Evolutionary conservation across 805 yeast species (phyloP).

Genomic region (Aciculoconidium aculeatum): DNA sequence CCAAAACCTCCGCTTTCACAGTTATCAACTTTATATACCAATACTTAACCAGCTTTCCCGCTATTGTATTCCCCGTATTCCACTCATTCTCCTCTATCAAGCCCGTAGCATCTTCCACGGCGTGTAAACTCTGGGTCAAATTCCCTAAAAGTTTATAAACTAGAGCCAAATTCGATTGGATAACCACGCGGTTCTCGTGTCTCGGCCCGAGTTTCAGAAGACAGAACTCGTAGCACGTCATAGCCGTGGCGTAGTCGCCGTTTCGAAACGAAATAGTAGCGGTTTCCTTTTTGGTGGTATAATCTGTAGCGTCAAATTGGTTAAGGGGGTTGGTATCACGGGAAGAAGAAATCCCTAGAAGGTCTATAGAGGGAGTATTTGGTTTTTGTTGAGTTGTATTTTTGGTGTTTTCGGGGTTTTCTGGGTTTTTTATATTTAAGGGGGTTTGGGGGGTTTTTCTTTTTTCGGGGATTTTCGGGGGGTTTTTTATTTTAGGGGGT

Average conservation of each 20-base stretch:
- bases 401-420: too few species aligned
- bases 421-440: too few species aligned
- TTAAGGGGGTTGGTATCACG: slow-evolving; percentile 21
- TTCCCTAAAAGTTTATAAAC: slow-evolving; percentile 12
- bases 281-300: slow-evolving; percentile 44
- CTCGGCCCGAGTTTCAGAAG: slow-evolving; percentile 47
- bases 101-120: slow-evolving; percentile 41
- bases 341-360: slow-evolving; percentile 19
- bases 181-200: slow-evolving; percentile 63
- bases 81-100: slow-evolving; percentile 26
- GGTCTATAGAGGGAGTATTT: too few species aligned
- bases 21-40: slow-evolving; percentile 69
- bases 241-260: slow-evolving; percentile 79
- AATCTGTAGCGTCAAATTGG: slow-evolving; percentile 35
- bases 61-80: slow-evolving; percentile 25
- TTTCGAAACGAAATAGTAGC: slow-evolving; percentile 63
- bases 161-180: slow-evolving; percentile 67
- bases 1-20: slow-evolving; percentile 79
- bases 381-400: too few species aligned
- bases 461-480: too few species aligned
- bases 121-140: slow-evolving; percentile 9
- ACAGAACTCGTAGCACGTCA: slow-evolving; percentile 50
- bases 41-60: slow-evolving; percentile 51
- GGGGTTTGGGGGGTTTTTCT: too few species aligned
- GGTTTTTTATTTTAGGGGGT: too few species aligned